Evolutionary conservation across 192 early-diverging fungal genomes (phyloP).

Genomic region (Diversispora eburnea): DNA sequence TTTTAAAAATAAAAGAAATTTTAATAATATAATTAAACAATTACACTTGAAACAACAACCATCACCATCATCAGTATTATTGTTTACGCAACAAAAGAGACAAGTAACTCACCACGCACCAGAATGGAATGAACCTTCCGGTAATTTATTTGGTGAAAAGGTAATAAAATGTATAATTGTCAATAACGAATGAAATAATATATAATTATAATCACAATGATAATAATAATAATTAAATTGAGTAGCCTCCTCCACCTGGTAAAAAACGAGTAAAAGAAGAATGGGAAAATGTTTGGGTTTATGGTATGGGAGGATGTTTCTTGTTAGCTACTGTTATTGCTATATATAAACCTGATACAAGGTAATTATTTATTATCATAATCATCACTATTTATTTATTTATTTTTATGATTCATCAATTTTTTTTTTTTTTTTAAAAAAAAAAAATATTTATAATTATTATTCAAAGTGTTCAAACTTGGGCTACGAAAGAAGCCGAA

Average conservation of each 20-base stretch:
- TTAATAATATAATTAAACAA: too few relatives aligned
- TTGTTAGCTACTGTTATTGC: slow-evolving; percentile 46
- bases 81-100: not conserved
- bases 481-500: slow-evolving; percentile 74
- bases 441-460: slow-evolving; percentile 34
- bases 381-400: not conserved
- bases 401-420: not conserved
- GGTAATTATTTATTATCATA: slow-evolving; percentile 40
- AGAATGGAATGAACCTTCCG: slow-evolving; percentile 67
- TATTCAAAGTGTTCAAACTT: slow-evolving; percentile 65
- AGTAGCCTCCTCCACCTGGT: slow-evolving; percentile 50
- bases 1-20: too few relatives aligned
- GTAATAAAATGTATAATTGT: slow-evolving; percentile 33
- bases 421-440: not conserved
- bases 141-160: slow-evolving; percentile 76
- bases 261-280: slow-evolving; percentile 68
- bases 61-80: not conserved
- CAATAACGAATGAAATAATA: not conserved
- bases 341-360: slow-evolving; percentile 78
- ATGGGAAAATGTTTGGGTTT: slow-evolving; percentile 67
- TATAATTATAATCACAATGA: not conserved
- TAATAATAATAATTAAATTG: not conserved
- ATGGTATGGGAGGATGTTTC: slow-evolving; percentile 61
- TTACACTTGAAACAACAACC: too few relatives aligned
- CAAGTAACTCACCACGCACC: slow-evolving; percentile 25